Evolutionary conservation across 2,329 filamentous ascomycete genomes (phyloP).

Genomic region (Aspergillus sergii): DNA sequence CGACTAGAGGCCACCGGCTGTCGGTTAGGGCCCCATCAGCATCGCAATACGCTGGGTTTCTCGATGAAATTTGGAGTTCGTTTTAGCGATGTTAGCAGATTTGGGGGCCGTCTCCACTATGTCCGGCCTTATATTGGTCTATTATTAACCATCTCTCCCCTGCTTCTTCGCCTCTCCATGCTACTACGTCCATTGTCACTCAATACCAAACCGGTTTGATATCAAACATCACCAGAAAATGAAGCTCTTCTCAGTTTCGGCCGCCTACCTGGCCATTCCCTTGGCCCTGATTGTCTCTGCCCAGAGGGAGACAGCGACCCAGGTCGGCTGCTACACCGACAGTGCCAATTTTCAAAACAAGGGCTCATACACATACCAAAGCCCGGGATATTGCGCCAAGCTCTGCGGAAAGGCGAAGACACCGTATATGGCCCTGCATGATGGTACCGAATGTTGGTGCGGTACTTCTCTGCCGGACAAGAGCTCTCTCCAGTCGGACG

Average conservation of each 20-base stretch:
- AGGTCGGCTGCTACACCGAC: slow-evolving; percentile 6
- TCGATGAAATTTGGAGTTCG: background rate
- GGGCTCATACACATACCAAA: slow-evolving; percentile 3
- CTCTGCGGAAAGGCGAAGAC: background rate
- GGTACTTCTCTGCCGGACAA: background rate
- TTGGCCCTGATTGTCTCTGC: background rate
- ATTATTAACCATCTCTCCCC: background rate
- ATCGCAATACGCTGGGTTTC: background rate
- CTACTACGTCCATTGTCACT: background rate
- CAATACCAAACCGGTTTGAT: background rate
- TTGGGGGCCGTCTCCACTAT: background rate
- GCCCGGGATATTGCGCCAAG: slow-evolving; percentile 2
- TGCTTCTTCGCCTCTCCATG: background rate
- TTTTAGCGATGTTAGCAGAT: background rate
- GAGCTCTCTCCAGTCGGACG: background rate
- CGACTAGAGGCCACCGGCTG: background rate
- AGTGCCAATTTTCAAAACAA: background rate
- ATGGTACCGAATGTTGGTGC: slow-evolving; percentile 8
- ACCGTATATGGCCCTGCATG: slow-evolving; percentile 1
- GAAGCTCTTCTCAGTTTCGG: background rate
- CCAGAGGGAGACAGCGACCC: background rate
- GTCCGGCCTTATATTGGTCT: background rate
- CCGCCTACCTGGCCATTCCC: background rate
- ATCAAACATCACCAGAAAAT: background rate
- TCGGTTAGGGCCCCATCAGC: background rate